These are phyloP conservation scores for Lactarius indigo DNA, from an alignment of 768 basidiomycete genomes.

Conservation along the genomic window DNA sequence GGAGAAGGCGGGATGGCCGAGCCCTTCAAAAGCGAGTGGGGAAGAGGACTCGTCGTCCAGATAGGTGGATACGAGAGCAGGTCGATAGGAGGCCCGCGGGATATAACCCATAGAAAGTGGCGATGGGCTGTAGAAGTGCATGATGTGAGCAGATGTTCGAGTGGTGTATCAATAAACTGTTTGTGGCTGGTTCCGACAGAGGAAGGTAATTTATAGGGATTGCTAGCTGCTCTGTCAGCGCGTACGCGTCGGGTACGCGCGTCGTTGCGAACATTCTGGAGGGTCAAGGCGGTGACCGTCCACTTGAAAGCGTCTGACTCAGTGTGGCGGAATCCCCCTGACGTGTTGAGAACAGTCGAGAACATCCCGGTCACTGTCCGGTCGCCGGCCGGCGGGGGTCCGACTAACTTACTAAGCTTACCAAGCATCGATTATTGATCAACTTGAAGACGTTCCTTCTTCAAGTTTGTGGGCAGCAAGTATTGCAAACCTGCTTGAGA, in stretches of 20 bases:
- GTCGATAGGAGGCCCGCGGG: neutral
- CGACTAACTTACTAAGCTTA: too few relatives aligned
- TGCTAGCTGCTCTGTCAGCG: conserved; percentile 7
- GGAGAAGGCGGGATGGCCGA: neutral
- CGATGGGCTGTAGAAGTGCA: conserved; percentile 11
- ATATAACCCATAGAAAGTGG: neutral
- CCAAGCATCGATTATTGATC: too few relatives aligned
- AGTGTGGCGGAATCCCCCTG: neutral
- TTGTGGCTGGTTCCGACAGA: neutral
- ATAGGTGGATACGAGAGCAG: neutral
- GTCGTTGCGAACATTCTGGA: conserved; percentile 5
- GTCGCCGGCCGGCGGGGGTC: neutral
- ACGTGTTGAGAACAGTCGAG: neutral
- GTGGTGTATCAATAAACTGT: neutral
- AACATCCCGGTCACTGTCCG: too few relatives aligned
- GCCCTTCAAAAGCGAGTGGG: neutral
- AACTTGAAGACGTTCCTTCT: too few relatives aligned
- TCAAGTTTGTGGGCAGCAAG: too few relatives aligned
- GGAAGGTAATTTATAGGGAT: conserved; percentile 13
- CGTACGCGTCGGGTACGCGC: conserved; percentile 20
- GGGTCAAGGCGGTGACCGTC: neutral
- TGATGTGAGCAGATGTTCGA: neutral
- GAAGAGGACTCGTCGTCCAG: neutral
- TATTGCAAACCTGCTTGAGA: too few relatives aligned
- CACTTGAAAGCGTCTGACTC: neutral